These are phyloP conservation scores for Serendipita sp. DNA, from an alignment of 768 basidiomycete species.

Conservation along the genomic window DNA sequence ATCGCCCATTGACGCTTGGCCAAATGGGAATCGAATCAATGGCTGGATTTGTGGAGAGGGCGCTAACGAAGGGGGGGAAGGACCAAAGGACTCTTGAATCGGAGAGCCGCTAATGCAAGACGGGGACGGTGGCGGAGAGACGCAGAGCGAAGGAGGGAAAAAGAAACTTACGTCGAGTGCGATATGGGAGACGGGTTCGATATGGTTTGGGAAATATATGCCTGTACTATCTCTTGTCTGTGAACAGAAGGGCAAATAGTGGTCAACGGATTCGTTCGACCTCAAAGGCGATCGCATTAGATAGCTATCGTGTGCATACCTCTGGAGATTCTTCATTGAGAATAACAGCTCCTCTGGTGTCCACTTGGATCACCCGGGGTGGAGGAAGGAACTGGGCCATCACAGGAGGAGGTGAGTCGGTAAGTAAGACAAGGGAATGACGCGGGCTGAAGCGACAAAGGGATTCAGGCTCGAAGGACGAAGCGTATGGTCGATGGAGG, in stretches of 20 bases:
- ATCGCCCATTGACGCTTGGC: neutral
- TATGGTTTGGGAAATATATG: constrained; percentile 94
- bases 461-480: too few species aligned
- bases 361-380: constrained; percentile 80
- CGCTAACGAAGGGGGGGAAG: neutral
- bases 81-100: neutral
- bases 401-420: too few species aligned
- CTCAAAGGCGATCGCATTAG: constrained; percentile 1
- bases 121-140: neutral
- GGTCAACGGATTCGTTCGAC: neutral
- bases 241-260: constrained; percentile 6
- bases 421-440: too few species aligned
- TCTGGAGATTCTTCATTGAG: constrained; percentile 88
- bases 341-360: constrained; percentile 86
- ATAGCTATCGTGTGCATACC: constrained; percentile 32
- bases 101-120: neutral
- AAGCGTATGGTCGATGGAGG: too few species aligned
- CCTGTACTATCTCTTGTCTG: constrained; percentile 88
- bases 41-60: neutral
- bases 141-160: neutral
- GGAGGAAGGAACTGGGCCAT: constrained; percentile 37
- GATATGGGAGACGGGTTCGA: constrained; percentile 93
- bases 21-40: neutral
- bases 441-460: too few species aligned
- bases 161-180: constrained; percentile 73